phyloP scores from a whole-genome alignment of 805 yeast genomes.

The Lachancea kluyveri region DNA sequence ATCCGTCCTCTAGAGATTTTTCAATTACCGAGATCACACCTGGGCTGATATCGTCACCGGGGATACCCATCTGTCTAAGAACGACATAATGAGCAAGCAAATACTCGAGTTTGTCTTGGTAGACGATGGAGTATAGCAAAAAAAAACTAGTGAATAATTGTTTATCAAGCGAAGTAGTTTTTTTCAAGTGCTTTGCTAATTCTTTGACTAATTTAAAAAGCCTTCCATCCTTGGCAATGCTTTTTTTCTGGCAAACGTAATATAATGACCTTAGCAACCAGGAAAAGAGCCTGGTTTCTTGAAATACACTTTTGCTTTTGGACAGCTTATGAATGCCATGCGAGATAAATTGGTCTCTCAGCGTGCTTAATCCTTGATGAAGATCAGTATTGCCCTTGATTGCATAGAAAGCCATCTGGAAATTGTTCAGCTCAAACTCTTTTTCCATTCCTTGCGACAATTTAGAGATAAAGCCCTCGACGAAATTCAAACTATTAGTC shows the following conservation, averaged over 20 bases:
- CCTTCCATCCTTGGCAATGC: not conserved
- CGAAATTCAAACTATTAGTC: constrained; percentile 13
- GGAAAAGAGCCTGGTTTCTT: no score
- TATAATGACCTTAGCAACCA: constrained; percentile 4
- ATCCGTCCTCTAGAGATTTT: constrained; percentile 2
- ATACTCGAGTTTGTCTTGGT: constrained; percentile 18
- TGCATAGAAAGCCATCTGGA: constrained; percentile 3
- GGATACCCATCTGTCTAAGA: constrained; percentile 22
- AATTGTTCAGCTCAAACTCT: not conserved
- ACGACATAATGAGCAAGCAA: constrained; percentile 33
- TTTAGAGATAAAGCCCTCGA: constrained; percentile 3
- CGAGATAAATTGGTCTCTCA: no score
- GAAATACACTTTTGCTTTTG: no score
- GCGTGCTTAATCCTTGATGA: no score
- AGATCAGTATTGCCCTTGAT: no score
- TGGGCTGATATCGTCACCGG: constrained; percentile 9
- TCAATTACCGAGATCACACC: constrained; percentile 19
- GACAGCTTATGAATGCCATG: no score
- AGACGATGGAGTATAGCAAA: constrained; percentile 18
- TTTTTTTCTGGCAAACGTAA: constrained; percentile 1
- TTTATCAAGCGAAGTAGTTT: not conserved
- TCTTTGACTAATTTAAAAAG: not conserved
- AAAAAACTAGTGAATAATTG: constrained; percentile 22
- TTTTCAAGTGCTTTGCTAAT: not conserved
- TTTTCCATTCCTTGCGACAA: not conserved